phyloP scores from a whole-genome alignment of 148 eudicot genomes.

The Amaranthus hypochondriacus region DNA sequence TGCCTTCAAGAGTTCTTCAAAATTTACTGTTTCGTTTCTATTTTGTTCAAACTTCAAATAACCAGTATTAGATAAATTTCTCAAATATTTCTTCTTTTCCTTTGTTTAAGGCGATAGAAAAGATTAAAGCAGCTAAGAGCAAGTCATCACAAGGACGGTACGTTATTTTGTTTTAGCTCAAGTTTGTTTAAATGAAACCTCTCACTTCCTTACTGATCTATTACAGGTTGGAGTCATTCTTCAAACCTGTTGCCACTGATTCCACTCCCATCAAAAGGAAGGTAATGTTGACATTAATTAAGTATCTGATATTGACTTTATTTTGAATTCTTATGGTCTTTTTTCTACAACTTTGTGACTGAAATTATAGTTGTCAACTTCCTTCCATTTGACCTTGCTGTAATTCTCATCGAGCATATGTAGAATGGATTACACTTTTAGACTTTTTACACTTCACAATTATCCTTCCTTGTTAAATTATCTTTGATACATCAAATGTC shows the following conservation, averaged over 20 bases:
- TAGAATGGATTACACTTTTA: background rate
- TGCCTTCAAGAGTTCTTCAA: background rate
- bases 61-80: background rate
- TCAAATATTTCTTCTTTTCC: conserved; percentile 4
- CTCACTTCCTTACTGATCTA: conserved; percentile 3
- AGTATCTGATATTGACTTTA: background rate
- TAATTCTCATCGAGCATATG: background rate
- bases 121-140: conserved; percentile 88
- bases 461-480: background rate
- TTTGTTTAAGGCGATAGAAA: conserved; percentile 68
- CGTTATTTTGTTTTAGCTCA: conserved; percentile 16
- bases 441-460: background rate
- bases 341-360: background rate
- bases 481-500: background rate
- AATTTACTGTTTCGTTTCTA: conserved; percentile 4
- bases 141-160: conserved; percentile 91
- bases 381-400: background rate
- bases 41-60: background rate
- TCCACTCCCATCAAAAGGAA: conserved; percentile 72
- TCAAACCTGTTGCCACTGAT: conserved; percentile 56
- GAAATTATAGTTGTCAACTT: background rate
- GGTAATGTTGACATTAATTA: conserved; percentile 42
- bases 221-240: conserved; percentile 75
- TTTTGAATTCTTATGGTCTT: background rate
- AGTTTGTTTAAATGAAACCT: conserved; percentile 7